Conservation (phyloP, 2,329 filamentous ascomycete genomes). For the Clarireedia homoeocarpa region DNA sequence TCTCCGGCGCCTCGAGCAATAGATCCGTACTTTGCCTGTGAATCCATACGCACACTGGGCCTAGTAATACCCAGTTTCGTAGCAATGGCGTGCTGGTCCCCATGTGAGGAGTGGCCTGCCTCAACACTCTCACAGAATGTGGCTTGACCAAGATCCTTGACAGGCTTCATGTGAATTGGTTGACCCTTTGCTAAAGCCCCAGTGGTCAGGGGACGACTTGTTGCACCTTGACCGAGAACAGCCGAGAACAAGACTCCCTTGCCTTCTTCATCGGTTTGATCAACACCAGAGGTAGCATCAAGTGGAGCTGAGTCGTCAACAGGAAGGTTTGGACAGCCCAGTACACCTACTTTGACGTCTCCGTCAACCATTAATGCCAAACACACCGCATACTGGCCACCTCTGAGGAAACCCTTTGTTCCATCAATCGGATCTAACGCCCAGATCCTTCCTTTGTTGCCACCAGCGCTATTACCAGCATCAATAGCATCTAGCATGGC, state of each 20-base stretch:
- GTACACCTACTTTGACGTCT: constrained; percentile 85
- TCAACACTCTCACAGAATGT: constrained; percentile 98
- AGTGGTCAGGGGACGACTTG: constrained; percentile 62
- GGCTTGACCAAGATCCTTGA: constrained; percentile 67
- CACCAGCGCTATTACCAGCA: constrained; percentile 61
- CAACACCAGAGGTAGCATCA: constrained; percentile 62
- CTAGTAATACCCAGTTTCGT: constrained; percentile 77
- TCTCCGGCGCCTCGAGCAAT: constrained; percentile 92
- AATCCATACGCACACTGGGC: constrained; percentile 92
- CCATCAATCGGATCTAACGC: constrained; percentile 96
- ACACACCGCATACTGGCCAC: constrained; percentile 95
- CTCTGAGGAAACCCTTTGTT: constrained; percentile 92
- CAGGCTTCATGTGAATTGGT: constrained; percentile 70
- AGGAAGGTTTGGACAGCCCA: constrained; percentile 93
- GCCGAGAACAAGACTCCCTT: constrained; percentile 86
- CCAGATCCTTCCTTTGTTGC: constrained; percentile 76
- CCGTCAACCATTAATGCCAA: constrained; percentile 88
- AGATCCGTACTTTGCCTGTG: constrained; percentile 94
- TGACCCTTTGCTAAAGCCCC: constrained; percentile 47
- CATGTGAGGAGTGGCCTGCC: constrained; percentile 83
- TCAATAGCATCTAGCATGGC: constrained; percentile 62
- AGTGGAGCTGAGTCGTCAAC: constrained; percentile 70
- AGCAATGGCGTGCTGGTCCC: constrained; percentile 79
- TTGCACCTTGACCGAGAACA: constrained; percentile 69
- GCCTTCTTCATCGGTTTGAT: constrained; percentile 65